Percentiles rank a stretch among this genome's conserved stretches.
phyloP scores from a whole-genome alignment of 2,329 filamentous ascomycete genomes.

The Talaromyces funiculosus region DNA sequence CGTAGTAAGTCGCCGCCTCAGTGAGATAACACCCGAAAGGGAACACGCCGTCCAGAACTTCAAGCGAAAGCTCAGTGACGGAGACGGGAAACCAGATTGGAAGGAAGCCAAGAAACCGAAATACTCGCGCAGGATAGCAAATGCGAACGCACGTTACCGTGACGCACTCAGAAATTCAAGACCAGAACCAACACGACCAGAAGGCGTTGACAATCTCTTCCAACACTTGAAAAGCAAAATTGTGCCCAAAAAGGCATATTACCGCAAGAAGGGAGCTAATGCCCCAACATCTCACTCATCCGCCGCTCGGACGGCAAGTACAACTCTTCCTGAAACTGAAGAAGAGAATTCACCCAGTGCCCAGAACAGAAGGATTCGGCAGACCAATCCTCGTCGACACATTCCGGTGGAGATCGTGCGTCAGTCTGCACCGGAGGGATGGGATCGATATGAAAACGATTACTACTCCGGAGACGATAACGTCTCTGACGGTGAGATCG shows the following conservation, averaged over 20 bases:
- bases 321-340: background rate
- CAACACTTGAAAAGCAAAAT: background rate
- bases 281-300: background rate
- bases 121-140: background rate
- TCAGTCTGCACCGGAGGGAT: background rate
- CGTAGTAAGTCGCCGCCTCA: background rate
- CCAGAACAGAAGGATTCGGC: background rate
- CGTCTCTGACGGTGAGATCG: background rate
- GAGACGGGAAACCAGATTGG: background rate
- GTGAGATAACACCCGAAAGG: background rate
- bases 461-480: slow-evolving; percentile 12
- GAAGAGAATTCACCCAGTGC: background rate
- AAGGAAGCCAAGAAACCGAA: background rate
- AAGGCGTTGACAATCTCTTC: background rate
- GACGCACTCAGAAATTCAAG: no score
- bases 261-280: background rate
- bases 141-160: background rate
- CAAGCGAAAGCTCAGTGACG: background rate
- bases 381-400: background rate
- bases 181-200: background rate
- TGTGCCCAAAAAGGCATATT: background rate
- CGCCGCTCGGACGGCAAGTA: background rate
- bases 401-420: background rate
- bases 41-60: background rate
- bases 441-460: slow-evolving; percentile 1